Conservation (phyloP, 257 asterid genomes). For the Marsdenia floribunda region DNA sequence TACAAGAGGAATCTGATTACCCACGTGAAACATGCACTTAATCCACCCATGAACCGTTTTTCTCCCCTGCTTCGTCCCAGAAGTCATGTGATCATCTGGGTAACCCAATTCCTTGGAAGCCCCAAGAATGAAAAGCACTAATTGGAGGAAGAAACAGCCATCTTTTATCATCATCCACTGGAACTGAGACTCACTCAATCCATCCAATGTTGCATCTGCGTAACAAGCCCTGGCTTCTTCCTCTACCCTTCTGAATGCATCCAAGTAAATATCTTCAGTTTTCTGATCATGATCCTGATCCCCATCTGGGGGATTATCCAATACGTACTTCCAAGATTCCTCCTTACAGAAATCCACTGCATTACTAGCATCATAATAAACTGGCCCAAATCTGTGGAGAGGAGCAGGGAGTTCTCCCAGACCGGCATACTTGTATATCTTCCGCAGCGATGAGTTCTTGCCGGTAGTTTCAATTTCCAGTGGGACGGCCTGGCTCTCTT, state of each 20-base stretch:
- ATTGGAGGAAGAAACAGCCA: slow-evolving; percentile 24
- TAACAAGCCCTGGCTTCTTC: slow-evolving; percentile 13
- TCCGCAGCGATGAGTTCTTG: not conserved
- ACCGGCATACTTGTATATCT: slow-evolving; percentile 2
- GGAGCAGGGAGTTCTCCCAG: not conserved
- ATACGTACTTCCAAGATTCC: slow-evolving; percentile 13
- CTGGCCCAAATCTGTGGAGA: slow-evolving; percentile 16
- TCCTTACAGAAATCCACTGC: not conserved
- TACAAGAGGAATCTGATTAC: too few species aligned
- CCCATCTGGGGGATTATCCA: slow-evolving; percentile 1
- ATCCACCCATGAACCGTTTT: slow-evolving; percentile 1
- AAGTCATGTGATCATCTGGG: not conserved
- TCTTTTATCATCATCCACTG: slow-evolving; percentile 24
- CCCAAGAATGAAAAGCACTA: slow-evolving; percentile 14
- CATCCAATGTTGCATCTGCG: not conserved
- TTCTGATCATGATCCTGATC: not conserved
- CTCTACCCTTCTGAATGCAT: slow-evolving; percentile 5
- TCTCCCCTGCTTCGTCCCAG: not conserved
- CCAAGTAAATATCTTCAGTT: not conserved
- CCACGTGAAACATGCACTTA: too few species aligned
- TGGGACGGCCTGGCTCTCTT: too few species aligned
- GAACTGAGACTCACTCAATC: slow-evolving; percentile 9
- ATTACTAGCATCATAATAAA: not conserved
- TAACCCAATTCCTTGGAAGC: slow-evolving; percentile 15
- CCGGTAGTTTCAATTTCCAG: not conserved